Percentiles rank a stretch among this genome's conserved stretches.
Evolutionary conservation across 2,329 filamentous ascomycete species (phyloP).

Genomic region (Penicillium italicum): DNA sequence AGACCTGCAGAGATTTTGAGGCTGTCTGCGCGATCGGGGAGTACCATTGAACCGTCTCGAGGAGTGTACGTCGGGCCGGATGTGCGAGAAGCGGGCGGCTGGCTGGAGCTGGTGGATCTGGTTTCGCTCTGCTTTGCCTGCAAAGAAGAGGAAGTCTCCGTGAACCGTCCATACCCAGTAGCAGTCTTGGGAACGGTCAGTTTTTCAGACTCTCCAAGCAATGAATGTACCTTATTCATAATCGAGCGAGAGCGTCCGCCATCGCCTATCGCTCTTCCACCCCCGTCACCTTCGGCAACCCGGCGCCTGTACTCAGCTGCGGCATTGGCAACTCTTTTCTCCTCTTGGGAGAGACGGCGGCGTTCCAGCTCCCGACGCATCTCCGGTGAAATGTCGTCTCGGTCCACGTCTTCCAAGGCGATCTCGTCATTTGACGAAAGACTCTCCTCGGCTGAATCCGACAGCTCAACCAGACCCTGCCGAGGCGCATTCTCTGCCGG

Average conservation of each 20-base stretch:
- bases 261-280: conserved; percentile 47
- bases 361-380: conserved; percentile 87
- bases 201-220: conserved; percentile 71
- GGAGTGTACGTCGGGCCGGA: conserved; percentile 20
- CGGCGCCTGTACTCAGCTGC: conserved; percentile 82
- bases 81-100: conserved; percentile 23
- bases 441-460: conserved; percentile 61
- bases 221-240: conserved; percentile 81
- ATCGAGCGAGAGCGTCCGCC: conserved; percentile 73
- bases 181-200: conserved; percentile 65
- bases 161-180: conserved; percentile 85
- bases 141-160: conserved; percentile 50
- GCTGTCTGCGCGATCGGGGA: conserved; percentile 16
- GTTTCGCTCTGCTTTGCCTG: conserved; percentile 39
- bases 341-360: conserved; percentile 75
- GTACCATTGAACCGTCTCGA: conserved; percentile 12
- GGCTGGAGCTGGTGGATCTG: conserved; percentile 9
- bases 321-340: conserved; percentile 81
- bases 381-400: conserved; percentile 75
- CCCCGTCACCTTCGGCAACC: conserved; percentile 59
- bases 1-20: conserved; percentile 20
- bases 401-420: conserved; percentile 62
- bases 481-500: conserved; percentile 45
- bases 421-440: conserved; percentile 14
- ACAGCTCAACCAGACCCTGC: conserved; percentile 66